Conservation (phyloP, 73 alveolate species). For the Urostyla sp. region DNA sequence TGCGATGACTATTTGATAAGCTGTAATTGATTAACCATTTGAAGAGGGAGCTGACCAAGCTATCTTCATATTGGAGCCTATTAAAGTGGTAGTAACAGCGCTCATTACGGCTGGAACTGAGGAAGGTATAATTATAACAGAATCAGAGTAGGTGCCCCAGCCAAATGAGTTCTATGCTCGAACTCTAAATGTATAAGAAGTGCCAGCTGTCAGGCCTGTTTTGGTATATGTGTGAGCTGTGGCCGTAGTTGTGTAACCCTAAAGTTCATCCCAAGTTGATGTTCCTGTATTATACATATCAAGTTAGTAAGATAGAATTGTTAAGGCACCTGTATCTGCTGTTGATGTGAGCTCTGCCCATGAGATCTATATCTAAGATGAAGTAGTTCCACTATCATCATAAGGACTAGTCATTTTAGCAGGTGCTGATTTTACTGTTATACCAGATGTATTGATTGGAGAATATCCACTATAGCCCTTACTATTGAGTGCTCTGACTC, state of each 20-base stretch:
- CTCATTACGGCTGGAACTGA: slow-evolving; percentile 41
- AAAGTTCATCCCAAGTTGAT: neutral
- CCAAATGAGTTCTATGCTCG: slow-evolving; percentile 51
- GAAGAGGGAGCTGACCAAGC: slow-evolving; percentile 48
- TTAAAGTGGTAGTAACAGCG: slow-evolving; percentile 7
- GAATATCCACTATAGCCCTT: neutral
- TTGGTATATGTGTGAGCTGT: neutral
- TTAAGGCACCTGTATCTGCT: slow-evolving; percentile 26
- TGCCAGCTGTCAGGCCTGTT: slow-evolving; percentile 4
- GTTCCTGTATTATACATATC: slow-evolving; percentile 54
- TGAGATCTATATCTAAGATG: slow-evolving; percentile 16
- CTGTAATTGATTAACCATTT: slow-evolving; percentile 15
- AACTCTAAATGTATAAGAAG: neutral
- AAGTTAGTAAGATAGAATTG: slow-evolving; percentile 27
- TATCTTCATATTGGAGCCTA: slow-evolving; percentile 7
- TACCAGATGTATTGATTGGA: slow-evolving; percentile 10
- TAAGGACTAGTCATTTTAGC: neutral
- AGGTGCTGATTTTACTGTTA: neutral
- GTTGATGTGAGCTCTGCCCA: slow-evolving; percentile 56
- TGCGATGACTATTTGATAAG: slow-evolving; percentile 3
- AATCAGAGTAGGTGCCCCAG: slow-evolving; percentile 36
- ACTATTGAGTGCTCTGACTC: slow-evolving; percentile 24
- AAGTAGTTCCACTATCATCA: slow-evolving; percentile 8
- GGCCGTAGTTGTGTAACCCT: neutral
- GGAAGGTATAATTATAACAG: slow-evolving; percentile 6